Evolutionary conservation across 768 basidiomycete species (phyloP), one percentile per base, ranked within the genome.

Genomic region (Leccinellum albellum): DNA sequence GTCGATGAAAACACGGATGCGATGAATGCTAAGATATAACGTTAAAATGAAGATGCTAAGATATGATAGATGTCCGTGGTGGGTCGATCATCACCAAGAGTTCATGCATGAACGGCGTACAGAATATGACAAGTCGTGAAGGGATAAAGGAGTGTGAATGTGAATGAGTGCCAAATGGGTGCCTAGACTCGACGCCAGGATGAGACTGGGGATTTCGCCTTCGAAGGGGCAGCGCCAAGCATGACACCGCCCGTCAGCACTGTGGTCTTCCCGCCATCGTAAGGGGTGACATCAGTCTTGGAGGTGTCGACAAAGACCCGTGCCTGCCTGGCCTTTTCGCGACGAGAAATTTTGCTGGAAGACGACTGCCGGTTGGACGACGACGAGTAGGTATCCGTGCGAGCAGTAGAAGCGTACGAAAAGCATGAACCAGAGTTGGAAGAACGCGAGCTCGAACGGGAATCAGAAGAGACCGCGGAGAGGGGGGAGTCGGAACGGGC

Each of bases 181-280:
- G 61, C 53, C 63, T 66, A 81, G 57, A 76, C 77, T 69, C 84
- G 81, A 69, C 85, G 84, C 86, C 87, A 87, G 81, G 71, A 80
- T 74, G 69, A 56, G 50, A 63, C 54, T 47, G 62, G 53, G 56
- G 73, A 66, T 68, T 67, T 66, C 64, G 64, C 57, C 61, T 74
- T 68, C 52, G 69, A 57, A 55, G 72, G 67, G 61, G 74, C 78
- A 37, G 79, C 75, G 50, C 89, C 89, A 59, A 92, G 87, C 90
- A 92, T 92, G 62, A 91, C 89, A 61, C 89, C 90, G 55, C 90
- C 90, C 3, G 89, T 91, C 64, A 92, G 82, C 50, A 91, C 89
- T 28, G 89, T 91, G 53, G 90, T 92, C 80, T 90, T 91, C 61
- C 90, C 90, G 55, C 89, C 89, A 63, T 92, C 89, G 64, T 92